phyloP scores from a whole-genome alignment of 2,329 filamentous ascomycete species.

The Fusarium oligoseptatum region DNA sequence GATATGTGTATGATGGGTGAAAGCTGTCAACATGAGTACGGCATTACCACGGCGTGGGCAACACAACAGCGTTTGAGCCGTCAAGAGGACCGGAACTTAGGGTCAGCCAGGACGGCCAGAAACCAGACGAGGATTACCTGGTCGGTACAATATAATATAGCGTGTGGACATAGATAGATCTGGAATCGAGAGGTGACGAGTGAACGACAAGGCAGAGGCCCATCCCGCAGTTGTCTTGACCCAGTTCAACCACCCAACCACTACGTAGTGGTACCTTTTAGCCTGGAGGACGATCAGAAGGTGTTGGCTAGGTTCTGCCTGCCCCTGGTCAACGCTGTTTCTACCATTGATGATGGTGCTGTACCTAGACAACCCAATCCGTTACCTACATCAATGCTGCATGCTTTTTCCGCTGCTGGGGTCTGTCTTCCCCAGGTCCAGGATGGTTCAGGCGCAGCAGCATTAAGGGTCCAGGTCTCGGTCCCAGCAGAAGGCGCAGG shows the following conservation, averaged over 20 bases:
- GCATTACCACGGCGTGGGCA: not conserved
- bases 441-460: conserved; percentile 23
- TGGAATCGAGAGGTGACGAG: conserved; percentile 31
- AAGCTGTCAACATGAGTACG: not conserved
- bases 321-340: not conserved
- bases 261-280: conserved; percentile 24
- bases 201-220: conserved; percentile 19
- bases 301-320: conserved; percentile 11
- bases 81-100: not conserved
- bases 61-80: not conserved
- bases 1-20: conserved; percentile 19
- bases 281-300: conserved; percentile 20
- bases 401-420: not conserved
- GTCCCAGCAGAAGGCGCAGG: conserved; percentile 23
- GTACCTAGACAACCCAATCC: not conserved
- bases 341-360: not conserved
- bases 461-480: conserved; percentile 35
- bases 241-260: conserved; percentile 31
- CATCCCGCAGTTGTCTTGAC: conserved; percentile 14
- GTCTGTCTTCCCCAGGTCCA: conserved; percentile 19
- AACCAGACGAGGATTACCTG: not conserved
- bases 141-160: conserved; percentile 15
- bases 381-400: not conserved
- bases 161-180: conserved; percentile 10
- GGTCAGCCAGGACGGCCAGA: not conserved